These are phyloP conservation scores for Lachancea kluyveri DNA, from an alignment of 805 yeast genomes.

Conservation along the genomic window DNA sequence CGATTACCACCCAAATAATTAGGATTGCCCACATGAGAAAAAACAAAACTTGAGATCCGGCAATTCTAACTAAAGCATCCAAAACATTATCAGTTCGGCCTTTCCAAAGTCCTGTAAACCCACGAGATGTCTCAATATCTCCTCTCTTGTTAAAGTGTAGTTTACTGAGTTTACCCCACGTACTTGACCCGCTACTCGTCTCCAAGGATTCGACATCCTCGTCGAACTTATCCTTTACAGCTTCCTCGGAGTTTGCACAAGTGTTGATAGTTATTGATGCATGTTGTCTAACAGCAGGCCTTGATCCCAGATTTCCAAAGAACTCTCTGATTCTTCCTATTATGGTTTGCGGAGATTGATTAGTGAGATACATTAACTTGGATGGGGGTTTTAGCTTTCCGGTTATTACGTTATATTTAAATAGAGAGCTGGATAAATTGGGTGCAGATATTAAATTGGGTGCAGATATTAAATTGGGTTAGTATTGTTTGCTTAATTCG, in stretches of 20 bases:
- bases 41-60: conserved; percentile 27
- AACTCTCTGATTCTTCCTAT: conserved; percentile 20
- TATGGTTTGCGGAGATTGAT: too few species aligned
- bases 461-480: too few species aligned
- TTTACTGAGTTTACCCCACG: conserved; percentile 10
- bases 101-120: conserved; percentile 25
- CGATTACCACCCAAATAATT: conserved; percentile 26
- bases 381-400: too few species aligned
- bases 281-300: conserved; percentile 12
- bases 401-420: too few species aligned
- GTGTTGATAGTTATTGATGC: conserved; percentile 11
- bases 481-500: too few species aligned
- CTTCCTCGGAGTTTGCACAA: not conserved
- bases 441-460: too few species aligned
- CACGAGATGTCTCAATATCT: conserved; percentile 13
- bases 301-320: conserved; percentile 20
- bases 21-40: conserved; percentile 22
- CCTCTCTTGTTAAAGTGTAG: conserved; percentile 15
- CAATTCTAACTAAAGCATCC: conserved; percentile 23
- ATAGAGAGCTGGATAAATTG: too few species aligned
- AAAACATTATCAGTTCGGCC: conserved; percentile 17
- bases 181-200: conserved; percentile 14
- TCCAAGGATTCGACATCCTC: conserved; percentile 6
- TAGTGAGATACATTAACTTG: too few species aligned
- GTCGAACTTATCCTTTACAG: conserved; percentile 2